Conservation (phyloP, 306 rosid species). For the Cyclanthera cordifolia region DNA sequence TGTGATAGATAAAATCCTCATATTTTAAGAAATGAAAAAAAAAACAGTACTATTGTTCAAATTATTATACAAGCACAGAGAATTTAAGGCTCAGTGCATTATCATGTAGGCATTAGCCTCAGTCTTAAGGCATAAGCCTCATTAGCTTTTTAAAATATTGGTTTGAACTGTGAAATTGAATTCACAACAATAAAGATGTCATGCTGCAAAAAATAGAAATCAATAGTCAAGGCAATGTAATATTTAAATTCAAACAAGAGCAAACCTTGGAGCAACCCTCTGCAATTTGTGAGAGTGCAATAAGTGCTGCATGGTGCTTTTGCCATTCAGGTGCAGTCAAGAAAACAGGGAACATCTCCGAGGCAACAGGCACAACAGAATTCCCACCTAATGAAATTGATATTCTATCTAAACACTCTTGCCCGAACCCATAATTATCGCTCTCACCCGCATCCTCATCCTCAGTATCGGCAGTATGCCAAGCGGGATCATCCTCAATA, state of each 20-base stretch:
- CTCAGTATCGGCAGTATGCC: constrained; percentile 77
- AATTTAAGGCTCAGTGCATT: too few species aligned
- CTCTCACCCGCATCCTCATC: constrained; percentile 92
- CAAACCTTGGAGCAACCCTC: constrained; percentile 88
- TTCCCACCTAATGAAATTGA: constrained; percentile 91
- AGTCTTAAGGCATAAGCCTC: too few species aligned
- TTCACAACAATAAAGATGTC: neutral
- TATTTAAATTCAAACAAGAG: neutral
- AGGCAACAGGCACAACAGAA: constrained; percentile 85
- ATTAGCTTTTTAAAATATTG: too few species aligned
- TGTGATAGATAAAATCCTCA: too few species aligned
- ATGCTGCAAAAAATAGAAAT: neutral
- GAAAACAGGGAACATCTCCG: constrained; percentile 71
- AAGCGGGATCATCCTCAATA: constrained; percentile 73
- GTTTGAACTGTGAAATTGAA: too few species aligned
- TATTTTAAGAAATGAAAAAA: too few species aligned
- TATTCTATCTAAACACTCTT: constrained; percentile 84
- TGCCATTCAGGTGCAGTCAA: constrained; percentile 95
- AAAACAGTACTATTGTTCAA: too few species aligned
- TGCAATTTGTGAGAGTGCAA: constrained; percentile 85
- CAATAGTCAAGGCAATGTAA: neutral
- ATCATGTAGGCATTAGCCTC: too few species aligned
- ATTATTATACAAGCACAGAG: too few species aligned
- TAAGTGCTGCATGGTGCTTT: constrained; percentile 80
- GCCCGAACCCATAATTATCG: constrained; percentile 78